Percentiles rank a stretch among this genome's conserved stretches.
These are phyloP conservation scores for Vaccinium macrocarpon DNA, from an alignment of 148 eudicot genomes.

Conservation along the genomic window DNA sequence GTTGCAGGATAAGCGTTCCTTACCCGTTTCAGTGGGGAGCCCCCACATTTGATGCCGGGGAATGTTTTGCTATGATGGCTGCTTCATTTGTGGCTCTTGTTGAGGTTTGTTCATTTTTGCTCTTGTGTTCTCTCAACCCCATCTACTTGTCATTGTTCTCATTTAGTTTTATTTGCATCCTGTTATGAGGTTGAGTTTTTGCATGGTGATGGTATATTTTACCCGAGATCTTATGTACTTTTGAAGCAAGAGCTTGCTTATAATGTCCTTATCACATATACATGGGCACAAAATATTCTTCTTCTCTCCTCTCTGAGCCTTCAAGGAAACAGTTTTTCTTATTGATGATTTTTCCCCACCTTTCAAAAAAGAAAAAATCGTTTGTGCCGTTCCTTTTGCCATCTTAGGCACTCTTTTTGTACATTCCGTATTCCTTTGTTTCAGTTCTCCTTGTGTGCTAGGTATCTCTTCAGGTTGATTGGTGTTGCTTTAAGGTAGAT, in stretches of 20 bases:
- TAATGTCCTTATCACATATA: neutral
- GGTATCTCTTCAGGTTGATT: neutral
- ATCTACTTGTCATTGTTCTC: neutral
- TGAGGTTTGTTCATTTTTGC: slow-evolving; percentile 48
- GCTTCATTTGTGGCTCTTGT: slow-evolving; percentile 91
- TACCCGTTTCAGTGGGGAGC: slow-evolving; percentile 99
- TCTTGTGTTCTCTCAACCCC: neutral
- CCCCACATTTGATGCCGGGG: slow-evolving; percentile 93
- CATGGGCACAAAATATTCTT: neutral
- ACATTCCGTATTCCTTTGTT: neutral
- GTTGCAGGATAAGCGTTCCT: slow-evolving; percentile 79
- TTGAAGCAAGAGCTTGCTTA: neutral
- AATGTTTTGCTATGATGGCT: slow-evolving; percentile 97
- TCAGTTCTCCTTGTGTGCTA: neutral
- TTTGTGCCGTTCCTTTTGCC: neutral
- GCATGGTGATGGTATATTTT: neutral
- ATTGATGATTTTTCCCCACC: neutral
- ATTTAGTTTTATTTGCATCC: neutral
- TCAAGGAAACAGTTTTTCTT: neutral
- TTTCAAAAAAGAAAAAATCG: neutral
- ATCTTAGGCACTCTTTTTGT: neutral
- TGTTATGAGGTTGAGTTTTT: neutral
- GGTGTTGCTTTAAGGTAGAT: neutral
- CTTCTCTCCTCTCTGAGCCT: neutral
- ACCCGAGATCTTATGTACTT: neutral